Conservation (phyloP, 371 early-diverging fungal genomes). For the Mucor racemosus region DNA sequence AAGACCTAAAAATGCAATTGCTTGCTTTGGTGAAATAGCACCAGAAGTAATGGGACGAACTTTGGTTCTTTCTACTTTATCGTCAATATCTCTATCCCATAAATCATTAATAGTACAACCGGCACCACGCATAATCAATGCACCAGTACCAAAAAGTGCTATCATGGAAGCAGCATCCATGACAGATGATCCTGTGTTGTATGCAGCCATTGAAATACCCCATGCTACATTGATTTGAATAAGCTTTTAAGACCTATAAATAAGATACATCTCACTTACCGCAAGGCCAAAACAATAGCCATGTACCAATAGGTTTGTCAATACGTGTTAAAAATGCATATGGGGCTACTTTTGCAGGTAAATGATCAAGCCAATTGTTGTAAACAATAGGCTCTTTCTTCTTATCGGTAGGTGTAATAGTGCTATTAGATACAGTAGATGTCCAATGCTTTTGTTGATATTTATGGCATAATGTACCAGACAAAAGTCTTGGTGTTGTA, state of each 20-base stretch:
- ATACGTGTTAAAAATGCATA: constrained; percentile 81
- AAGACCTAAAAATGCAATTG: constrained; percentile 78
- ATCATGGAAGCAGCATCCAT: constrained; percentile 66
- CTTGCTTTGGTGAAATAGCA: constrained; percentile 68
- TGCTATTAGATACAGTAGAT: constrained; percentile 10
- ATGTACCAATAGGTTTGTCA: constrained; percentile 93
- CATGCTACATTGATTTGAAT: constrained; percentile 54
- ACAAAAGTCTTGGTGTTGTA: background rate
- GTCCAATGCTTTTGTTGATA: constrained; percentile 14
- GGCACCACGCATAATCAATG: constrained; percentile 95
- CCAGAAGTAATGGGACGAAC: constrained; percentile 89
- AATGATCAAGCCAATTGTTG: constrained; percentile 48
- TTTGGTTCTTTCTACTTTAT: constrained; percentile 85
- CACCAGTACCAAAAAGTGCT: constrained; percentile 87
- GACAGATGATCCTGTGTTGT: constrained; percentile 52
- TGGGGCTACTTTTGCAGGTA: constrained; percentile 60
- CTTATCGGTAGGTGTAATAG: background rate
- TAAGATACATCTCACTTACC: constrained; percentile 36
- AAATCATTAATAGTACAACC: constrained; percentile 97
- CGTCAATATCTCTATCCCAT: constrained; percentile 92
- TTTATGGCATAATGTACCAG: background rate
- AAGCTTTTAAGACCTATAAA: no score
- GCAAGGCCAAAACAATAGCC: constrained; percentile 91
- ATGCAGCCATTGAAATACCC: constrained; percentile 86
- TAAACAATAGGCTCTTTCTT: constrained; percentile 27